Evolutionary conservation across 2,329 filamentous ascomycete genomes (phyloP).

Genomic region (Colletotrichum acutatum): DNA sequence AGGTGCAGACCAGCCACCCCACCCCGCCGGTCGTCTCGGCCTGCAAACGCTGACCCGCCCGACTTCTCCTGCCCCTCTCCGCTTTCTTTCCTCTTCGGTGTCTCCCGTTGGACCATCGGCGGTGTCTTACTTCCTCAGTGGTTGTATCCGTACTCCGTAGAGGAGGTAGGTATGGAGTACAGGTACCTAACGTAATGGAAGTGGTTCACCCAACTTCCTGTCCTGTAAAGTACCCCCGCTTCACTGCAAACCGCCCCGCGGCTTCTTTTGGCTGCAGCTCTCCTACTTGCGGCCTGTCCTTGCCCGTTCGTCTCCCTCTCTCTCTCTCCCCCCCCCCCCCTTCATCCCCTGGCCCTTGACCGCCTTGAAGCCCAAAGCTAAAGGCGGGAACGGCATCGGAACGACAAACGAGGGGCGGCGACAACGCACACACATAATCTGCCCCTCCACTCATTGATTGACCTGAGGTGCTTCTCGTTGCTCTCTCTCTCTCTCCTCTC

Average conservation of each 20-base stretch:
- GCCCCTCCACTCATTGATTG: conserved; percentile 19
- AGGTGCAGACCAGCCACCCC: conserved; percentile 18
- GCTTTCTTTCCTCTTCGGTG: conserved; percentile 24
- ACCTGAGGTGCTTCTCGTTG: neutral
- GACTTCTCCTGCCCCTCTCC: conserved; percentile 24
- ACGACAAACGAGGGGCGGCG: conserved; percentile 27
- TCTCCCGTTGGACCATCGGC: conserved; percentile 29
- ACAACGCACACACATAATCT: conserved; percentile 34
- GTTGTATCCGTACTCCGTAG: neutral
- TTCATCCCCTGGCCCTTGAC: conserved; percentile 20
- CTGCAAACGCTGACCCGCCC: conserved; percentile 2
- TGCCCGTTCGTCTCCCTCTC: neutral
- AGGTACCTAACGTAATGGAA: neutral
- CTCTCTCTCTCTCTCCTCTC: neutral
- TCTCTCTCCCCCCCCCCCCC: neutral
- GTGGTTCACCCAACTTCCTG: conserved; percentile 27
- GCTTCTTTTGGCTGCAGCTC: conserved; percentile 27
- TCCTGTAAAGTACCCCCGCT: conserved; percentile 17
- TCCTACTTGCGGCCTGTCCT: neutral
- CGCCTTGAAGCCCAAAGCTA: conserved; percentile 33
- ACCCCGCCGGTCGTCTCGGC: conserved; percentile 28
- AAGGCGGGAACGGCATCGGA: conserved; percentile 23
- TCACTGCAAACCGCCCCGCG: conserved; percentile 29
- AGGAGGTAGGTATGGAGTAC: no score
- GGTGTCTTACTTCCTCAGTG: neutral